Base-by-base conservation (phyloP, 2,329 filamentous ascomycete genomes). In the Lachnellula cervina region DNA sequence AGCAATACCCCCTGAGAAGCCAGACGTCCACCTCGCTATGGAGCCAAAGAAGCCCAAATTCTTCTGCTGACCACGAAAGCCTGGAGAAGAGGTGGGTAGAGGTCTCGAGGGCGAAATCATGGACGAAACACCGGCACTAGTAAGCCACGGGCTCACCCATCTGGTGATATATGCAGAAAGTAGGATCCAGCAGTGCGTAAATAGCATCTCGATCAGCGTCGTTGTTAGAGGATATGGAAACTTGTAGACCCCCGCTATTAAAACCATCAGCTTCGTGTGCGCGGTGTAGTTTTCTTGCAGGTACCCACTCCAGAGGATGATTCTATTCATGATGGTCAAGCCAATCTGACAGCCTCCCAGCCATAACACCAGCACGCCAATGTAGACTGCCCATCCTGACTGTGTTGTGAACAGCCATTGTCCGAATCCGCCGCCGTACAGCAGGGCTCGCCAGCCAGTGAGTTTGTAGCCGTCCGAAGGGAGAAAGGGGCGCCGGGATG, bases 181-280 rank as follows among this genome's bases (percentile, higher is more conserved):
- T 4, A 78, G 59, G 47, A 81, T 70, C 38, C 77, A 72, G 5
- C 75, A 58, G 57, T 81, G 78, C 3, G 77, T 76, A 51, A 79
- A 72, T 46, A 77, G 63, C 40, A 81, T 72, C 60, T 81, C 76
- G 17, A 79, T 64, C 28, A 78, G 74, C 0, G 78, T 79, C 50
- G 74, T 72, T 8, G 77, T 75, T 32, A 81, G 68, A 14, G 79
- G 79, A 57, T 79, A 81, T 1, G 75, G 75, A 57, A 81, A 80
- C 61, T 76, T 79, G 63, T 70, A 77, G 28, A 76, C 72, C 50
- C 76, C 76, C 55, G 75, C 71, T 72, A 68, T 59, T 62, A 65
- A 56, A 35, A 52, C 55, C 49, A 64, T 62, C 55, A 67, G 63
- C 57, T 66, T 67, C 49, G 58, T 67, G 59, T 68, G 62, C 34